Evolutionary conservation across 805 yeast species (phyloP).

Genomic region (Clavispora phyllophila): DNA sequence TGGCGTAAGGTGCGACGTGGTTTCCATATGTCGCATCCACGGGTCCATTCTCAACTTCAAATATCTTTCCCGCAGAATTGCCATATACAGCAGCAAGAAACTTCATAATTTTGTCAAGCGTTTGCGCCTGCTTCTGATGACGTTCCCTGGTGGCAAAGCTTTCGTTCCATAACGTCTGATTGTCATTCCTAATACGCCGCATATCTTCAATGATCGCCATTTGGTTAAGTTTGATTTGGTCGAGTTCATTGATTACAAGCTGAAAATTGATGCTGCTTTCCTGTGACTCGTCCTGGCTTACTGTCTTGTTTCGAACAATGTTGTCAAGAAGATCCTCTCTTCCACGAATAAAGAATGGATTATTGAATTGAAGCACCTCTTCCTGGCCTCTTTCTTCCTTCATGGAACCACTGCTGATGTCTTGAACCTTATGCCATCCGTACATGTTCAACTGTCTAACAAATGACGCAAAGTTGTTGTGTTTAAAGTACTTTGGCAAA

Average conservation of each 20-base stretch:
- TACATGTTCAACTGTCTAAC: constrained; percentile 97
- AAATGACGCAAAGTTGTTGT: constrained; percentile 90
- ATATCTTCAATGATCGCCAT: constrained; percentile 78
- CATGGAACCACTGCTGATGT: constrained; percentile 71
- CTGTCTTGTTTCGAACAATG: constrained; percentile 70
- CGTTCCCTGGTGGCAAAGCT: constrained; percentile 78
- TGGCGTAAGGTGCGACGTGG: constrained; percentile 19
- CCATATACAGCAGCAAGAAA: constrained; percentile 84
- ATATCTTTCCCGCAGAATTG: constrained; percentile 46
- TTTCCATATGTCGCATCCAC: constrained; percentile 12
- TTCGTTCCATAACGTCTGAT: constrained; percentile 89
- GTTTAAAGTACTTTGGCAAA: constrained; percentile 90
- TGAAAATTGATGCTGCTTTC: constrained; percentile 40
- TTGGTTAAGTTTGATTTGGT: constrained; percentile 73
- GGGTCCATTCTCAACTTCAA: constrained; percentile 27
- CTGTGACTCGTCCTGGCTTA: constrained; percentile 17
- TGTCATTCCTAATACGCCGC: constrained; percentile 77
- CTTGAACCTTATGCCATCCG: constrained; percentile 99
- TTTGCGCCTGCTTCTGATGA: constrained; percentile 79
- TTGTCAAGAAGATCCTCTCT: constrained; percentile 81
- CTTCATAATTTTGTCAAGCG: constrained; percentile 80
- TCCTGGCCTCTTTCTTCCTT: constrained; percentile 47
- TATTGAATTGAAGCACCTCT: constrained; percentile 85
- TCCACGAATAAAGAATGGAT: constrained; percentile 70
- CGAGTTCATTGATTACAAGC: constrained; percentile 64